Base-by-base conservation (phyloP, 2,329 filamentous ascomycete species). In the Aspergillus novoparasiticus region DNA sequence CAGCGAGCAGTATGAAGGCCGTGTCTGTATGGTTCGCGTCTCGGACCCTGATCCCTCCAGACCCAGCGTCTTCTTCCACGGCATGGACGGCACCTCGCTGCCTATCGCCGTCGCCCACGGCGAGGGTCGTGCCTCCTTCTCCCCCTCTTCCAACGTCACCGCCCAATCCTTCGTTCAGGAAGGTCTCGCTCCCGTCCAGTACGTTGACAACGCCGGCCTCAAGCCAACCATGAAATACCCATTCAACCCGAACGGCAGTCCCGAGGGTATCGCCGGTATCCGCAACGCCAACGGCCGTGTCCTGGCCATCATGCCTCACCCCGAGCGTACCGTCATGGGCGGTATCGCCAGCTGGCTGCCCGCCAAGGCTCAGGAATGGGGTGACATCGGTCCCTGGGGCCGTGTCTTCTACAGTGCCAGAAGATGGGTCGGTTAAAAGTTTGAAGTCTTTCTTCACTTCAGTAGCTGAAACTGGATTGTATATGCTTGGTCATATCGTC, bases 51-150 rank as follows among this genome's bases (percentile, higher is more conserved):
- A 81, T 66, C 80, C 81, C 14, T 77, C 81, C 1, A 62, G 72
- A 5, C 87, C 89, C 3, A 90, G 88, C n/a, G 90, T 97, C 63
- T 98, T 98, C 85, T 85, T 97, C 67, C 86, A 94, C 77, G 92
- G 91, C 72, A 97, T 98, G 94, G 80, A 87, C 69, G 91, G 91
- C 60, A 92, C 90, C 5, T 86, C 87, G 2, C 84, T 98, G 8
- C 94, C 94, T 36, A 95, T 97, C 65, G 92, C 89, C 26, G 91
- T 94, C 19, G 93, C 93, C 0, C 94, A 98, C 80, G 94, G 93
- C 56, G 94, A 99, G 79, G 95, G 95, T 16, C 88, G 92, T 36
- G 95, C 94, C 16, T 82, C 83, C 9, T 94, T 94, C 76, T 76
- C 82, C 2, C 83, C 83, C n/a, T 80, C 83, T 12, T 81, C 83